Percentiles rank a stretch among this genome's conserved stretches.
These are phyloP conservation scores for Poterioochromonas sp. DNA, from an alignment of 352 stramenopile species.

Conservation along the genomic window DNA sequence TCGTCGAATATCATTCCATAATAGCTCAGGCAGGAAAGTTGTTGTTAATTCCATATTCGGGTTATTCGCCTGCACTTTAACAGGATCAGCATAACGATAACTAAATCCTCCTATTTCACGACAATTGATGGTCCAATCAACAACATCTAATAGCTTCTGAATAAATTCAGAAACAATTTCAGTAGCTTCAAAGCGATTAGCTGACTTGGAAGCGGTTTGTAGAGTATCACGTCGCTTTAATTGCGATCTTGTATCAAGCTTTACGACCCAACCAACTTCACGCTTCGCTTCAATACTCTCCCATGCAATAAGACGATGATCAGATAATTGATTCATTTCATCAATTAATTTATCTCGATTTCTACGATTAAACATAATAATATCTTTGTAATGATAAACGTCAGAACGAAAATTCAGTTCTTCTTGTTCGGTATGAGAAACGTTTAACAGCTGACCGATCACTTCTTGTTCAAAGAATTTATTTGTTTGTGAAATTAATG, in stretches of 20 bases:
- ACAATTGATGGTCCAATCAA: not conserved
- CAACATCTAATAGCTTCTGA: not conserved
- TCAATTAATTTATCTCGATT: not conserved
- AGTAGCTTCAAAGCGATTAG: not conserved
- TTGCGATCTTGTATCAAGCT: not conserved
- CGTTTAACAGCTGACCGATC: not conserved
- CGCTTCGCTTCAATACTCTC: not conserved
- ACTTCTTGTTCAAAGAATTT: constrained; percentile 13
- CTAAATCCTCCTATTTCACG: not conserved
- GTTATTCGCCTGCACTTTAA: not conserved
- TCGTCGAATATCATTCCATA: not conserved
- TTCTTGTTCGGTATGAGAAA: not conserved
- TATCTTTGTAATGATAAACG: not conserved
- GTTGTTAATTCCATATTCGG: not conserved
- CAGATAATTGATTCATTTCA: not conserved
- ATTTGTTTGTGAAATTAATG: not conserved
- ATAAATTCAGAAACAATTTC: not conserved
- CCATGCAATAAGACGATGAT: not conserved
- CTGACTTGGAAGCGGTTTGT: not conserved
- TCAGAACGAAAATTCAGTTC: too few species aligned
- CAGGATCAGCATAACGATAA: not conserved
- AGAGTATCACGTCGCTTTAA: not conserved
- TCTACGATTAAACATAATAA: not conserved
- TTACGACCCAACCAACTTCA: not conserved
- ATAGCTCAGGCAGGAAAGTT: not conserved